phyloP scores from a whole-genome alignment of 371 early-diverging fungal species.

The Mucor lusitanicus region DNA sequence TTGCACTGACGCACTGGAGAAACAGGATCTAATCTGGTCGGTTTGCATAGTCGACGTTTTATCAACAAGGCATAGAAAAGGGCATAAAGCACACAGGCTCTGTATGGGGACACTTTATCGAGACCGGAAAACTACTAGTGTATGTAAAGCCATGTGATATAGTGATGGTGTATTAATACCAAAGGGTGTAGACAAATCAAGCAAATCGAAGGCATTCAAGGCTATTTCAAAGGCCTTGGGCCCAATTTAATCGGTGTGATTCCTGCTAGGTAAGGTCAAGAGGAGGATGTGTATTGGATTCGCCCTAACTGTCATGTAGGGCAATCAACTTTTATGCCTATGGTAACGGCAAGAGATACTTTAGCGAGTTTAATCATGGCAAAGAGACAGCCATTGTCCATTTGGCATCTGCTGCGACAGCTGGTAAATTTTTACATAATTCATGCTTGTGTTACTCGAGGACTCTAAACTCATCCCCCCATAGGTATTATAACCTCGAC shows the following conservation, averaged over 20 bases:
- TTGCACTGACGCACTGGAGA: background rate
- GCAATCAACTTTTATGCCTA: slow-evolving; percentile 91
- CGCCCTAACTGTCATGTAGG: slow-evolving; percentile 25
- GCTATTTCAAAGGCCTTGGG: slow-evolving; percentile 91
- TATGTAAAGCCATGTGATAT: slow-evolving; percentile 18
- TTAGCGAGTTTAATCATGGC: slow-evolving; percentile 73
- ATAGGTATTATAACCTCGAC: slow-evolving; percentile 72
- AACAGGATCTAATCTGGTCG: background rate
- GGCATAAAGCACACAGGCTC: slow-evolving; percentile 1
- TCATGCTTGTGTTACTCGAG: background rate
- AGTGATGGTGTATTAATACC: too few species aligned
- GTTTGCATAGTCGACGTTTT: slow-evolving; percentile 27
- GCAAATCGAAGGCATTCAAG: slow-evolving; percentile 80
- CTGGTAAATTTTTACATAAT: slow-evolving; percentile 55
- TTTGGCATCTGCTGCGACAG: slow-evolving; percentile 79
- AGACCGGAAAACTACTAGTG: slow-evolving; percentile 55
- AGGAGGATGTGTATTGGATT: background rate
- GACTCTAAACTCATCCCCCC: background rate
- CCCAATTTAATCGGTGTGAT: slow-evolving; percentile 93
- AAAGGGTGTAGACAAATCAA: slow-evolving; percentile 61
- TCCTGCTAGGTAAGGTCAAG: slow-evolving; percentile 59
- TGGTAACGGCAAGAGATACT: slow-evolving; percentile 81
- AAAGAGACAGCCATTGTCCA: slow-evolving; percentile 83
- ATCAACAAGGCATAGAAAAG: slow-evolving; percentile 23
- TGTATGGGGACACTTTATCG: slow-evolving; percentile 51